Base-by-base conservation (phyloP, 2,329 filamentous ascomycete species). In the Lomentospora prolificans region DNA sequence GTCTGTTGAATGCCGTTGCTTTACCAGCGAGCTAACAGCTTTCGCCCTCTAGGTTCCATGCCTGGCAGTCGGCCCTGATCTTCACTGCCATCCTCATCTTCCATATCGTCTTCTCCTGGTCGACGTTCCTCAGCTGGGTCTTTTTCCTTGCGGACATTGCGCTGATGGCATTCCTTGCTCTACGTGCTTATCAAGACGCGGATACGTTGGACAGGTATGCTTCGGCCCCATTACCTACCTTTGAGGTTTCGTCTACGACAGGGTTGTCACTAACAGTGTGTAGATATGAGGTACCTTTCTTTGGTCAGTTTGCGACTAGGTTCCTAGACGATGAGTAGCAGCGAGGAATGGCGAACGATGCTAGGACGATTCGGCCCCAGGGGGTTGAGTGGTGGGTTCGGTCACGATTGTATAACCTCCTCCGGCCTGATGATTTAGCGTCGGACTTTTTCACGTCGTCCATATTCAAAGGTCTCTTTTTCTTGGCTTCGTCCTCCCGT, bases 41-140 rank as follows among this genome's bases (percentile, higher is more conserved):
- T 9, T 22, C 17, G 7, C 7, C 30, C n/a, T 25, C 17, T 62
- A 92, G 89, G 60, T 97, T 97, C 63, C 94, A 99, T 70, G 94
- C 94, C 6, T 99, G 94, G 92, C 94, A 99, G 72, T 89, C 87
- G 5, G 85, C 86, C 60, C 76, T 96, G 64, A 70, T 95, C 3
- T 96, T 96, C 69, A 86, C 88, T 0, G 80, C 80, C 51, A 65
- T 83, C 57, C 81, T 91, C 70, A 71, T 95, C 53, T 62, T 96
- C 24, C 92, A 97, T 67, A 78, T 97, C 36, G 73, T 97, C 44
- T 86, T 97, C 69, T 86, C 85, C 10, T 96, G 90, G 87, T 92
- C 89, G 24, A 78, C 76, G 1, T 84, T 95, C 56, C 74, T 97
- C 2, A 91, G 87, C 59, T 96, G 90, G 88, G 67, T 92, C 19